Evolutionary conservation across 176 grass and related monocot species (phyloP), one percentile per base, ranked within the genome.

Genomic region (Elaeis guineensis): DNA sequence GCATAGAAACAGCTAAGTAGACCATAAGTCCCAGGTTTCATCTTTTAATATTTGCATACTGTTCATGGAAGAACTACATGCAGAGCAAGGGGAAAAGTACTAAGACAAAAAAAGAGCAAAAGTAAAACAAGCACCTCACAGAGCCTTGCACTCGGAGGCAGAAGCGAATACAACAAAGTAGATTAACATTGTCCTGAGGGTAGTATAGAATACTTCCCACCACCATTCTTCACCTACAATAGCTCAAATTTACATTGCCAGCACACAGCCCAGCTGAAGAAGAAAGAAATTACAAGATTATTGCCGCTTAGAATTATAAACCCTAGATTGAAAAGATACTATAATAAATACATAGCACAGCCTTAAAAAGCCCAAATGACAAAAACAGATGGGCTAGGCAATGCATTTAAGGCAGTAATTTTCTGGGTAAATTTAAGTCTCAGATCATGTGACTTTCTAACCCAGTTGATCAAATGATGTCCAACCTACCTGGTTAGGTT

Each of bases 181-280:
- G 35, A 44, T 11, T 11, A 44, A 44, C 35, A 44, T 9, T 35
- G 30, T 35, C 35, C 2, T 44, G 35, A 12, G 35, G 35, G 35
- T 44, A 12, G 7, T 12, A 54, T 59, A 64, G 15, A 63, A 62
- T 64, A 55, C 54, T 61, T 70, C 28, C 64, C 64, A 65, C 57
- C 73, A 68, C 54, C 61, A 29, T 75, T 85, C 61, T 52, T 59
- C 58, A 18, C 83, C 76, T 80, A 61, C 75, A 71, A 69, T 21
- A 60, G 16, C 77, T 63, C 72, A 77, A 66, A 86, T 95, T 75
- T 86, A 79, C 83, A 95, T 58, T 53, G 54, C 64, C 73, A 81
- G 67, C 69, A 73, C 54, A 73, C 66, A 58, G 77, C 74, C 82
- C 82, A 84, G 66, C 67, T 81, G 49, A 62, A 67, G 65, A 73